Percentiles rank a stretch among this genome's conserved stretches.
phyloP scores from a whole-genome alignment of 2,329 filamentous ascomycete species.

The Beauveria varroae region DNA sequence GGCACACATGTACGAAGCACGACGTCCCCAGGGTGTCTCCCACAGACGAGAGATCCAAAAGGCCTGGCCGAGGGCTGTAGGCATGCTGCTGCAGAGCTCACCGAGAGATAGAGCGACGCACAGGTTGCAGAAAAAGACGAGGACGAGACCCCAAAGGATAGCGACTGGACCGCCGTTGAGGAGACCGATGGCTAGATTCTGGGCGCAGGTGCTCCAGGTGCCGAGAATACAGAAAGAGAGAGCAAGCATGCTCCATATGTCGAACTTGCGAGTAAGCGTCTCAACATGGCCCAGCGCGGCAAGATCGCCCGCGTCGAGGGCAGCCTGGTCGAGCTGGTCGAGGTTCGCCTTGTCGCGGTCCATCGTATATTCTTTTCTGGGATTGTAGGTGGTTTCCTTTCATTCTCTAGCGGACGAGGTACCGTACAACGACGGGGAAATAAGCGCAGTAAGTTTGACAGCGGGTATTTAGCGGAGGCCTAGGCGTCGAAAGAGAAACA shows the following conservation, averaged over 20 bases:
- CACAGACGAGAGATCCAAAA: conserved; percentile 41
- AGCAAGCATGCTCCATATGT: conserved; percentile 48
- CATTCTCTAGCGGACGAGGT: conserved; percentile 9
- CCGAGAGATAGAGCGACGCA: conserved; percentile 48
- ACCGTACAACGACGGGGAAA: not conserved
- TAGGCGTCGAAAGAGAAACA: not conserved
- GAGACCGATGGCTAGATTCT: conserved; percentile 39
- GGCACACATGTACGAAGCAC: conserved; percentile 48
- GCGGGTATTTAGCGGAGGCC: not conserved
- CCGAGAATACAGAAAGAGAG: conserved; percentile 50
- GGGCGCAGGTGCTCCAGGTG: conserved; percentile 51
- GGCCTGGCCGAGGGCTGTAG: conserved; percentile 51
- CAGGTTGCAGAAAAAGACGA: conserved; percentile 45
- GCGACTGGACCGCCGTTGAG: conserved; percentile 46
- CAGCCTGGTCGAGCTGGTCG: conserved; percentile 19
- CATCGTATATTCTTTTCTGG: conserved; percentile 15
- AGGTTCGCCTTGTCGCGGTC: conserved; percentile 15
- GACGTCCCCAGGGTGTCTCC: conserved; percentile 35
- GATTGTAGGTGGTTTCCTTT: conserved; percentile 7
- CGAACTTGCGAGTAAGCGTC: conserved; percentile 39
- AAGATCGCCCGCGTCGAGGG: conserved; percentile 31
- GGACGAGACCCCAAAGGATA: conserved; percentile 47
- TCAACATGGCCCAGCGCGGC: conserved; percentile 34
- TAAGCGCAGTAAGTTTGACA: not conserved
- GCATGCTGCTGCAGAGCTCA: conserved; percentile 51